A percentile compares a stretch with the other conserved stretches of the same genome.
Evolutionary conservation across 176 grass and related monocot genomes (phyloP).

Genomic region (Urochloa ruziziensis): DNA sequence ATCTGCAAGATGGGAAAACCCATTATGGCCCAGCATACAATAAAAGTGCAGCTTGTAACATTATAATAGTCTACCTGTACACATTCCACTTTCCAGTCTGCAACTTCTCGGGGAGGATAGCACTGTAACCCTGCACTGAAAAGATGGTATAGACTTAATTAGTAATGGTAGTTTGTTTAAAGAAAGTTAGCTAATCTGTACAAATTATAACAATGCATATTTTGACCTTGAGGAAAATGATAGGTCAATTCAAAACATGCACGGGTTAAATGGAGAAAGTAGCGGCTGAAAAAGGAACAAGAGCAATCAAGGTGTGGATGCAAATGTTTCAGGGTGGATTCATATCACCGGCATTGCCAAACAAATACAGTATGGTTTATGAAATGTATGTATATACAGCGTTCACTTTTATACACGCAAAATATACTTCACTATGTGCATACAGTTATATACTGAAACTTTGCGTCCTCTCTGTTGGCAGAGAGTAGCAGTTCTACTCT

Average conservation of each 20-base stretch:
- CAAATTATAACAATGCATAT: too few relatives aligned
- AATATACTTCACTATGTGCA: too few relatives aligned
- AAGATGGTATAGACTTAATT: slow-evolving; percentile 5
- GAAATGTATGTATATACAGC: background rate
- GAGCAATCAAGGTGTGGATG: background rate
- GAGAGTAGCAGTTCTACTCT: background rate
- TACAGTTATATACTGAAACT: background rate
- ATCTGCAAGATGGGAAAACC: slow-evolving; percentile 50
- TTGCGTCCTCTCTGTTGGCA: background rate
- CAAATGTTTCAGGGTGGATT: background rate
- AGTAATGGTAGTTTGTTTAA: background rate
- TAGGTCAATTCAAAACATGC: background rate
- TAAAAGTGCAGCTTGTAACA: background rate
- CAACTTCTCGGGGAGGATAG: slow-evolving; percentile 87
- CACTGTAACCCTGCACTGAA: slow-evolving; percentile 87
- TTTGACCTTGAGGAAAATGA: background rate
- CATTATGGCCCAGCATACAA: slow-evolving; percentile 18
- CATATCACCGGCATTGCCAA: background rate
- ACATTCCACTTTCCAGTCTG: slow-evolving; percentile 98
- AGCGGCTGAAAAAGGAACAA: background rate
- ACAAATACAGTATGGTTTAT: background rate
- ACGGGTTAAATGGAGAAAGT: background rate
- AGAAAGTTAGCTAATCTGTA: background rate
- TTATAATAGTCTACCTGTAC: slow-evolving; percentile 58
- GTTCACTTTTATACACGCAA: too few relatives aligned